Percentiles rank a stretch among this genome's conserved stretches.
Evolutionary conservation across 2,329 filamentous ascomycete genomes (phyloP).

Genomic region (Fusarium cyanostomum): DNA sequence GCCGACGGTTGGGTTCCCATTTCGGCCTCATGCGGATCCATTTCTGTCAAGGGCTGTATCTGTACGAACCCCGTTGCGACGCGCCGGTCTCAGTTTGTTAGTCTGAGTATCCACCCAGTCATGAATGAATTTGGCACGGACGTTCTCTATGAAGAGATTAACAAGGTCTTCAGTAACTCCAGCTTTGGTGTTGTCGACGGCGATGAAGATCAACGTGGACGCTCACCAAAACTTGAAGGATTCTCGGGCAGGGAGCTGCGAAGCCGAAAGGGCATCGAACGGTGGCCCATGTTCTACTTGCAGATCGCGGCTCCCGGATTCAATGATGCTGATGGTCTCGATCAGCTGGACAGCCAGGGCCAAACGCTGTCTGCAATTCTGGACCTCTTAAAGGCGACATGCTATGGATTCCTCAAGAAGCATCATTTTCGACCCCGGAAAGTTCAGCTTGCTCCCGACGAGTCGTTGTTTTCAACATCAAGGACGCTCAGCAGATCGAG

Average conservation of each 20-base stretch:
- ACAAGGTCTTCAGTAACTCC: constrained; percentile 78
- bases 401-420: constrained; percentile 78
- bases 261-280: constrained; percentile 72
- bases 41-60: constrained; percentile 76
- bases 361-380: constrained; percentile 57
- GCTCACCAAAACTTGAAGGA: constrained; percentile 53
- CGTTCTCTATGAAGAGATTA: constrained; percentile 79
- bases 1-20: constrained; percentile 73
- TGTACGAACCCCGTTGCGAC: constrained; percentile 75
- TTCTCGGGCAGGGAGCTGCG: constrained; percentile 60
- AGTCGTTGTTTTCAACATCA: constrained; percentile 40
- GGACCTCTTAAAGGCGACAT: constrained; percentile 74
- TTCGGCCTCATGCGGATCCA: constrained; percentile 68
- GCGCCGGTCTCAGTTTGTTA: constrained; percentile 82
- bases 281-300: constrained; percentile 92
- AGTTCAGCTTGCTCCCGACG: constrained; percentile 34
- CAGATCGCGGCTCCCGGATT: constrained; percentile 60
- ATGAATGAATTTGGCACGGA: constrained; percentile 64
- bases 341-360: constrained; percentile 55
- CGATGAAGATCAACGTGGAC: constrained; percentile 46
- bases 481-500: constrained; percentile 28
- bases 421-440: constrained; percentile 72
- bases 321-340: constrained; percentile 48
- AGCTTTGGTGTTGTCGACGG: constrained; percentile 75
- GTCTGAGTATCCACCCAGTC: constrained; percentile 76